A percentile compares a stretch with the other conserved stretches of the same genome.
phyloP scores from a whole-genome alignment of 1,139 yeast species.

The Pichia sp. region DNA sequence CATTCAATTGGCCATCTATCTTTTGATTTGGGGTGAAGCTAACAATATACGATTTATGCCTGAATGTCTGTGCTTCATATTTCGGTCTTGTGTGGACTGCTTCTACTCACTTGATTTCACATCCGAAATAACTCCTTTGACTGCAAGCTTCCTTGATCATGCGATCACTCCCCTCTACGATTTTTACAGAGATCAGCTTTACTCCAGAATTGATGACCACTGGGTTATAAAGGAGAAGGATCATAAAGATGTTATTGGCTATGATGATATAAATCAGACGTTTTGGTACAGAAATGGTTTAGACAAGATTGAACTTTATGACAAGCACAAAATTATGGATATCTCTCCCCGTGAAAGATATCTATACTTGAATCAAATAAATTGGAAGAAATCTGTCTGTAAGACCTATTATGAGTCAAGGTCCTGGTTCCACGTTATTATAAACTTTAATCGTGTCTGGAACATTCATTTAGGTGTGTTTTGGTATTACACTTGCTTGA shows the following conservation, averaged over 20 bases:
- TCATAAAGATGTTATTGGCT: constrained; percentile 48
- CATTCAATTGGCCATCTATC: constrained; percentile 59
- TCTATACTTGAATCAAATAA: constrained; percentile 33
- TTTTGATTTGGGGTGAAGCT: constrained; percentile 77
- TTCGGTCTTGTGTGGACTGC: constrained; percentile 68
- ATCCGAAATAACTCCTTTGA: constrained; percentile 22
- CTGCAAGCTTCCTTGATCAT: constrained; percentile 46
- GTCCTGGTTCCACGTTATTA: constrained; percentile 52
- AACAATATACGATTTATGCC: constrained; percentile 79
- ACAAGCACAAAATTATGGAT: constrained; percentile 34
- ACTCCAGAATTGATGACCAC: constrained; percentile 31
- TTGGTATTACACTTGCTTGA: constrained; percentile 52
- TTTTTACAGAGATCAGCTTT: constrained; percentile 51
- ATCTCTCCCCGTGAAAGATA: constrained; percentile 42
- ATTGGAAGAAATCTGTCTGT: constrained; percentile 44
- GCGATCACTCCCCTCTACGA: constrained; percentile 70
- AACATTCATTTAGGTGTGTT: constrained; percentile 50
- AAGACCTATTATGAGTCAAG: constrained; percentile 53
- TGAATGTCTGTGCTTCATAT: constrained; percentile 75
- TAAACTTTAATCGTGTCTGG: constrained; percentile 58
- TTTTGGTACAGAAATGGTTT: constrained; percentile 54
- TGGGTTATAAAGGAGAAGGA: constrained; percentile 42
- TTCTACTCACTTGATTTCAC: constrained; percentile 35
- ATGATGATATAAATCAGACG: constrained; percentile 55
- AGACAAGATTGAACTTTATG: constrained; percentile 33